These are phyloP conservation scores for Colletotrichum sp. DNA, from an alignment of 2,329 filamentous ascomycete species.

Conservation along the genomic window DNA sequence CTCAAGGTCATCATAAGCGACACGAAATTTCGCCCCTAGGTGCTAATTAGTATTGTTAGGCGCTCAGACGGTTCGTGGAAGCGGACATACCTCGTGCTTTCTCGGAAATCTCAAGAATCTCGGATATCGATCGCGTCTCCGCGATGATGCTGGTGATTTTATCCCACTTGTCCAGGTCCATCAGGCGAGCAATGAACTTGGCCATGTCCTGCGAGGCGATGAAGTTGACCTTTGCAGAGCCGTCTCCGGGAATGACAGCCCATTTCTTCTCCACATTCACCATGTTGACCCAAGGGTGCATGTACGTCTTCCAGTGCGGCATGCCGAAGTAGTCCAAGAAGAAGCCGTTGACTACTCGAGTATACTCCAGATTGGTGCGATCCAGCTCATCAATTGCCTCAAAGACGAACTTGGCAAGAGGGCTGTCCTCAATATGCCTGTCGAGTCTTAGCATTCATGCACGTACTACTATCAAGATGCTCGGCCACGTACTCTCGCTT, in stretches of 20 bases:
- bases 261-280: constrained; percentile 11
- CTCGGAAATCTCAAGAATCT: constrained; percentile 40
- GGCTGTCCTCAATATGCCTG: constrained; percentile 24
- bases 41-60: background rate
- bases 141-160: constrained; percentile 34
- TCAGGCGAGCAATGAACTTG: constrained; percentile 39
- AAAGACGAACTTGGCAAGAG: constrained; percentile 26
- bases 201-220: constrained; percentile 14
- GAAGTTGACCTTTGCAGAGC: background rate
- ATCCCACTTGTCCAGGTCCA: constrained; percentile 44
- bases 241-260: constrained; percentile 14
- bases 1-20: constrained; percentile 15
- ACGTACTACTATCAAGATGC: accelerated
- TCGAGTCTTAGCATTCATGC: background rate
- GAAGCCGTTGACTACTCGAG: constrained; percentile 28
- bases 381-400: constrained; percentile 22
- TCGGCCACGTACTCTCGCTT: constrained; percentile 11
- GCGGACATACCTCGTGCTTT: background rate
- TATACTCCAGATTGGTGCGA: constrained; percentile 13
- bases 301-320: constrained; percentile 25
- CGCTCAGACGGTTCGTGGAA: background rate
- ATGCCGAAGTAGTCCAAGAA: constrained; percentile 33
- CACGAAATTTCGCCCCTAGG: background rate
- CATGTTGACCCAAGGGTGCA: constrained; percentile 31
- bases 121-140: constrained; percentile 39